Percentiles rank a stretch among this genome's conserved stretches.
Evolutionary conservation across 2,329 filamentous ascomycete genomes (phyloP).

Genomic region (Trichophyton schoenleinii): DNA sequence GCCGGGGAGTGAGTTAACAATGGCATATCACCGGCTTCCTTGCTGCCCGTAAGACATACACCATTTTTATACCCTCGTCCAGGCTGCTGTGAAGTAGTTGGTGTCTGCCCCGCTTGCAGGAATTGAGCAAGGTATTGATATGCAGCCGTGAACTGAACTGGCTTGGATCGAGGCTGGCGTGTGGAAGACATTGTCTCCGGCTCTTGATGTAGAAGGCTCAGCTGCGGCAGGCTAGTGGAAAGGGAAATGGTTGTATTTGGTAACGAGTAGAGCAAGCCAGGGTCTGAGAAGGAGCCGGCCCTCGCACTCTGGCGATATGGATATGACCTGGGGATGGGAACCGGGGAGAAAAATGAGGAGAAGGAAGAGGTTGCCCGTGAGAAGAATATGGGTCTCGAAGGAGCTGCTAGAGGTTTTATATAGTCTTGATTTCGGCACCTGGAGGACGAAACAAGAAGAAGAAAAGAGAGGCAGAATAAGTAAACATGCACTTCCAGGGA

Average conservation of each 20-base stretch:
- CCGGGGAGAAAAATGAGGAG: background rate
- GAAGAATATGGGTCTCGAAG: constrained; percentile 2
- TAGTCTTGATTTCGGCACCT: constrained; percentile 10
- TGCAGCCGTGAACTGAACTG: constrained; percentile 9
- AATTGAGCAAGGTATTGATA: constrained; percentile 9
- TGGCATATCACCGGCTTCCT: constrained; percentile 5
- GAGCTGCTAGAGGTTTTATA: constrained; percentile 8
- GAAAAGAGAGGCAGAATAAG: background rate
- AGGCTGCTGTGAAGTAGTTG: background rate
- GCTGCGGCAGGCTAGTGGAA: background rate
- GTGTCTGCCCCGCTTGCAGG: background rate
- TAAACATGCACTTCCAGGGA: background rate
- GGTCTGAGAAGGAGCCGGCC: background rate
- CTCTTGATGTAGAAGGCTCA: background rate
- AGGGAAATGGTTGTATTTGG: constrained; percentile 4
- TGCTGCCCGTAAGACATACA: background rate
- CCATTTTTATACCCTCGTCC: background rate
- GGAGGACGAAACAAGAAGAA: background rate
- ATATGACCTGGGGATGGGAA: background rate
- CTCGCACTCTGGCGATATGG: background rate
- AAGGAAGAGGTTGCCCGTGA: background rate
- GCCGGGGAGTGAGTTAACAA: constrained; percentile 6
- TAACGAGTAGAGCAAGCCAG: background rate
- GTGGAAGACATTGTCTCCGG: background rate
- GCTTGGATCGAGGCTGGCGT: background rate